Evolutionary conservation across 805 yeast genomes (phyloP), one percentile per base, ranked within the genome.

Genomic region (Ogataea parapolymorpha): DNA sequence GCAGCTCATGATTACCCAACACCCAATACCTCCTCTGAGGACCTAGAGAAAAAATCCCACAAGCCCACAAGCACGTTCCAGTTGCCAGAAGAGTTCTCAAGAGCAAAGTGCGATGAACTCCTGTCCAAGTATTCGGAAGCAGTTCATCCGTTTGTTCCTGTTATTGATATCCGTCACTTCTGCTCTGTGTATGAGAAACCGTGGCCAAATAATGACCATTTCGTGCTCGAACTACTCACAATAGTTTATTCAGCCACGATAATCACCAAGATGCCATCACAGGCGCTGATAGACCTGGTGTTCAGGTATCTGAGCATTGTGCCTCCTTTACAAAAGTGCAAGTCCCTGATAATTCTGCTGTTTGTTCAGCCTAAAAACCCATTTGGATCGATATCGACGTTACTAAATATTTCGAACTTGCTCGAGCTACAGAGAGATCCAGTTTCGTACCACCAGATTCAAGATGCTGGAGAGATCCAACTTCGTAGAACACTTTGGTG

Each of bases 401-500:
- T 79, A 33, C 74, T 78, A 2, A 56, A 82, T 32, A 71, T 75
- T 45, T 79, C 82, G 1, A 79, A 78, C 48, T 63, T 72, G 31
- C 61, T 77, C 20, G 76, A 75, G 35, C 56, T 80, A 26, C 77
- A 80, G 50, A 71, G 79, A 53, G 85, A 80, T 51, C 85, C 85
- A 2, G 63, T 72, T 8, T 59, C 67, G 1, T 70, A 72, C 35
- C 74, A 79, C 44, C 67, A 72, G 26, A 67, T 77, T 26, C 63
- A 68, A 4, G 75, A 77, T 46, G 61, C 67, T 52, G 67, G 66
- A 39, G 64, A 69, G 15, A 70, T 79, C 5, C 78, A 75, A 44
- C 63, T 71, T 33, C 64, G 82, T 56, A 65, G 85, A 53, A 55
- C 75, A 41, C 55, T 80, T n/a, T 80, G 85, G 85, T 80, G 84